Conservation (phyloP, 345 rosid species). For the Isatis tinctoria region DNA sequence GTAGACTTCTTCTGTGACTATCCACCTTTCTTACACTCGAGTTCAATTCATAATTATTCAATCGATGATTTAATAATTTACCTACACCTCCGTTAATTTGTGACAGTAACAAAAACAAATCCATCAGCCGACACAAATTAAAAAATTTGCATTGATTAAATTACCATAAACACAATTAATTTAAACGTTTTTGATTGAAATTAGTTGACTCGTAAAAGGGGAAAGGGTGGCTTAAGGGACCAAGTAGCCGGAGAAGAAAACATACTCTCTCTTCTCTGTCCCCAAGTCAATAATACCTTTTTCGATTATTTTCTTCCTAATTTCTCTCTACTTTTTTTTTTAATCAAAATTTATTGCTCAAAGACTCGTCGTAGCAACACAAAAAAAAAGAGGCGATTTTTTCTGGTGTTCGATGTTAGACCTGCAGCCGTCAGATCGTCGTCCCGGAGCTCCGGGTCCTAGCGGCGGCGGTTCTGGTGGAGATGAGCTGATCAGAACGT, state of each 20-base stretch:
- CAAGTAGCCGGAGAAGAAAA: not conserved
- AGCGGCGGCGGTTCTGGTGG: constrained; percentile 33
- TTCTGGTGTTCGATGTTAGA: constrained; percentile 31
- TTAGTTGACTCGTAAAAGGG: constrained; percentile 26
- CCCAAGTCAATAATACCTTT: constrained; percentile 2
- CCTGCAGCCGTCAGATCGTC: constrained; percentile 37
- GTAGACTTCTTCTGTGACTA: not conserved
- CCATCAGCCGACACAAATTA: not conserved
- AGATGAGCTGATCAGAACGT: constrained; percentile 46
- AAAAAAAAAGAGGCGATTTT: not conserved
- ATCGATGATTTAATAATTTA: not conserved
- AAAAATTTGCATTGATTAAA: not conserved
- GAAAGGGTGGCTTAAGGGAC: constrained; percentile 11
- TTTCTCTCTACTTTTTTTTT: not conserved
- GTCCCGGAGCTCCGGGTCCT: constrained; percentile 27
- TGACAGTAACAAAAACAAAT: not conserved
- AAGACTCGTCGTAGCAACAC: not conserved
- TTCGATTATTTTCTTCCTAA: not conserved
- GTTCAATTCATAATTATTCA: not conserved
- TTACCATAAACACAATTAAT: not conserved
- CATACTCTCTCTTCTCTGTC: constrained; percentile 9
- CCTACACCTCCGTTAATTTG: not conserved
- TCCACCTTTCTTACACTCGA: not conserved
- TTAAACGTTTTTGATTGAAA: not conserved
- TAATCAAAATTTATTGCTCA: not conserved